A percentile compares a stretch with the other conserved stretches of the same genome.
Evolutionary conservation across 2,329 filamentous ascomycete species (phyloP).

Genomic region (Phyllosticta citribraziliensis): DNA sequence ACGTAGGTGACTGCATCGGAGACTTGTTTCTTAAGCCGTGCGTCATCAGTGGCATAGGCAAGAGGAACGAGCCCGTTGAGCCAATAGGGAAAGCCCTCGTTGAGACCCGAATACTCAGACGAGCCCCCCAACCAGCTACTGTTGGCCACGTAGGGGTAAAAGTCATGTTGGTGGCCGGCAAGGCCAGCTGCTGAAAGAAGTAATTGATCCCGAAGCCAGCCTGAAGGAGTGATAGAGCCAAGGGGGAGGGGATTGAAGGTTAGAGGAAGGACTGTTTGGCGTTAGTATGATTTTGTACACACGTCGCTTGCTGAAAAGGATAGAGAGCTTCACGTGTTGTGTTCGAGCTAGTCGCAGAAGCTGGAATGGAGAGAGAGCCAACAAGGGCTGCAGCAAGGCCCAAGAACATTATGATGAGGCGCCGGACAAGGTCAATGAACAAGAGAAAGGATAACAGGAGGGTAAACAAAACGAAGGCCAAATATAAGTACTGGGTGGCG

Average conservation of each 20-base stretch:
- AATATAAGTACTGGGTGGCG: background rate
- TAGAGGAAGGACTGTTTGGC: slow-evolving; percentile 21
- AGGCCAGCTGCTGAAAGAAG: slow-evolving; percentile 41
- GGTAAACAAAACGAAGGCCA: background rate
- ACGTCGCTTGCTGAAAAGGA: background rate
- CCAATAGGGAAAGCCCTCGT: slow-evolving; percentile 50
- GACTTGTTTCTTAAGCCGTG: slow-evolving; percentile 41
- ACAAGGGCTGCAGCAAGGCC: background rate
- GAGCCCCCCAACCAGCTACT: slow-evolving; percentile 43
- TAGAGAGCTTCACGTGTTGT: background rate
- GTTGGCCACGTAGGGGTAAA: slow-evolving; percentile 46
- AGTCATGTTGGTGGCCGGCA: slow-evolving; percentile 44
- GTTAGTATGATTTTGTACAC: background rate
- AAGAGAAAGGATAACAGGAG: background rate
- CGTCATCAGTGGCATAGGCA: slow-evolving; percentile 42
- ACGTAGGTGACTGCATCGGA: slow-evolving; percentile 37
- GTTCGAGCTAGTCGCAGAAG: background rate
- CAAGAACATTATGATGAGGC: background rate
- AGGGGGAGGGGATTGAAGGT: slow-evolving; percentile 35
- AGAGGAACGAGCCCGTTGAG: slow-evolving; percentile 49
- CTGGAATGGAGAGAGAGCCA: background rate
- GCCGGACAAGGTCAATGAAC: background rate
- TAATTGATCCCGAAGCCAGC: slow-evolving; percentile 45
- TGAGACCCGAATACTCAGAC: slow-evolving; percentile 42
- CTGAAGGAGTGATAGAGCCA: slow-evolving; percentile 40